Evolutionary conservation across 2,329 filamentous ascomycete genomes (phyloP), one percentile per base, ranked within the genome.

Genomic region (Metarhizium sp.): DNA sequence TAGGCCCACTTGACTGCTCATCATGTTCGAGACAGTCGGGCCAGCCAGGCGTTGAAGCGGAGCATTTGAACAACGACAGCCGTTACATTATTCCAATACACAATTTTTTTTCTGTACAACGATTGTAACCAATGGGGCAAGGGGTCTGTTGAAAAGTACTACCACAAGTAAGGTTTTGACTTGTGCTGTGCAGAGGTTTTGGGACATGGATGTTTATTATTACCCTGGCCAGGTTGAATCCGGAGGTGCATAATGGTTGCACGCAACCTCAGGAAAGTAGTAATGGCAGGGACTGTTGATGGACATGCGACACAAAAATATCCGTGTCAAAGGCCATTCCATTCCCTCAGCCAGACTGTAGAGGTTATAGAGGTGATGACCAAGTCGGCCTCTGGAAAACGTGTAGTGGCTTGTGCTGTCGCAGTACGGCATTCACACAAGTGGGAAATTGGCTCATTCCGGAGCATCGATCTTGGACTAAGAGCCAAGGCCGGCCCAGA

Each of bases 41-140:
- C 10, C 45, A 51, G n/a, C 30, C 18, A 51, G 56, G 56, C 56
- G 56, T 57, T 57, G 43, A 47, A 53, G 50, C 53, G 56, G 45
- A 57, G 50, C 56, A 52, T 57, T 55, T 57, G 52, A 52, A 40
- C 30, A 52, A 46, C 14, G 16, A 40, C 18, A 36, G 30, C 20
- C 40, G 20, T 52, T 30, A 45, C 50, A 42, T 45, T 25, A 42
- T 20, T 43, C 38, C n/a, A 43, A 52, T 52, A 42, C 18, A 43
- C 13, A 43, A 29, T 38, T 51, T 43, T 30, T 7, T n/a, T 51
- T 30, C 16, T 52, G 36, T 10, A 29, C 25, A 18, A 16, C 25
- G 20, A 46, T 20, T 46, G 43, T 46, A 25, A n/a, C 43, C 43
- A 46, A 46, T 34, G n/a, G 14, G 20, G 45, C 45, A 48, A 48